Evolutionary conservation across 2,329 filamentous ascomycete species (phyloP).

Genomic region (Neopestalotiopsis clavispora): DNA sequence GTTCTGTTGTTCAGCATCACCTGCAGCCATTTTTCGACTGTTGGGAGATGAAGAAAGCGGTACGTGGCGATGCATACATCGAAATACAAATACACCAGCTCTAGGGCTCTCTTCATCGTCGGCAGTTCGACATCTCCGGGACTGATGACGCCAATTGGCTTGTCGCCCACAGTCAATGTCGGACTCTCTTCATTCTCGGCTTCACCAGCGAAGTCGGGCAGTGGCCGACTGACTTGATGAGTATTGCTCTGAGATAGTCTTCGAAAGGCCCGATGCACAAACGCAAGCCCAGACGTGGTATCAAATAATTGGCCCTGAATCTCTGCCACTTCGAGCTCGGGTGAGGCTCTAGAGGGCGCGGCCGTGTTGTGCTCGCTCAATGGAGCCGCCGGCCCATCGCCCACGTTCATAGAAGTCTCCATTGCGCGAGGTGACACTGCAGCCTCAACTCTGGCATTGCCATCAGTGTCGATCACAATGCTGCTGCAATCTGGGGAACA

Average conservation of each 20-base stretch:
- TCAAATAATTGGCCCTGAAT: conserved; percentile 61
- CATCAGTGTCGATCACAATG: neutral
- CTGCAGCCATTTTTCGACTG: conserved; percentile 52
- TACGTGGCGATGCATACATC: conserved; percentile 65
- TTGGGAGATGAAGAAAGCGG: conserved; percentile 58
- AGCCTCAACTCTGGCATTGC: neutral
- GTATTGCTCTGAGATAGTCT: conserved; percentile 49
- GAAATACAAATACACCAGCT: conserved; percentile 52
- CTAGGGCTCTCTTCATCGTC: conserved; percentile 21
- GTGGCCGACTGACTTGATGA: conserved; percentile 32
- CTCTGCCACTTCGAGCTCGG: conserved; percentile 38
- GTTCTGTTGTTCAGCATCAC: conserved; percentile 42
- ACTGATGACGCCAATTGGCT: neutral
- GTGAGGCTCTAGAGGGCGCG: conserved; percentile 28
- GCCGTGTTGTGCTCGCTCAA: conserved; percentile 16
- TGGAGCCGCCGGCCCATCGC: neutral
- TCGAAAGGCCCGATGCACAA: conserved; percentile 59
- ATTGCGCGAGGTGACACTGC: neutral
- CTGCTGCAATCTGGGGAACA: neutral
- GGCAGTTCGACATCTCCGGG: conserved; percentile 20
- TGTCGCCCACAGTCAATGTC: conserved; percentile 15
- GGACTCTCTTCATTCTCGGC: conserved; percentile 7
- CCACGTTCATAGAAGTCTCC: neutral
- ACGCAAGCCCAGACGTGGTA: conserved; percentile 58
- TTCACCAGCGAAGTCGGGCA: conserved; percentile 16